phyloP scores from a whole-genome alignment of 257 asterid genomes.

The Salvia rosmarinus region DNA sequence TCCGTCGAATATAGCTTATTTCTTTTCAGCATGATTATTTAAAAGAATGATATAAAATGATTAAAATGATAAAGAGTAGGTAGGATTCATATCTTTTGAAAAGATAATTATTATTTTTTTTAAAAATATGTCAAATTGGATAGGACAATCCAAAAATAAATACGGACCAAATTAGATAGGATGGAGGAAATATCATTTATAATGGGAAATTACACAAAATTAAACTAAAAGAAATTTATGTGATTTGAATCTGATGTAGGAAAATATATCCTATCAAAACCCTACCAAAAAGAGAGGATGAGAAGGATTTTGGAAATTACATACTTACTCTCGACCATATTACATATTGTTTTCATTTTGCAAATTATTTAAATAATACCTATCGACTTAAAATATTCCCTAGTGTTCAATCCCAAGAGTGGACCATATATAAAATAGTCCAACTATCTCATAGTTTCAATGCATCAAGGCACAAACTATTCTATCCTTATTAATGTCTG shows the following conservation, averaged over 20 bases:
- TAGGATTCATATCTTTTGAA: no score
- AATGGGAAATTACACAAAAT: no score
- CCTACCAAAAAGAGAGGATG: neutral
- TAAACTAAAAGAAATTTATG: no score
- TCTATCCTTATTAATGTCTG: slow-evolving; percentile 48
- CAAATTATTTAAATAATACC: slow-evolving; percentile 14
- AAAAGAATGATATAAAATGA: no score
- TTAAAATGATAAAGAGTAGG: no score
- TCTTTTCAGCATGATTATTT: no score
- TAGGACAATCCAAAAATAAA: no score
- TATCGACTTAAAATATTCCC: slow-evolving; percentile 15
- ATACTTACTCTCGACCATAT: slow-evolving; percentile 27
- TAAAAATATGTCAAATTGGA: no score
- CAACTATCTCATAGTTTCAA: slow-evolving; percentile 41
- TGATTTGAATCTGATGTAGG: neutral
- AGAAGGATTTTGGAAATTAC: neutral
- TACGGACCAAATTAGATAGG: no score
- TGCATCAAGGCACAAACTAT: slow-evolving; percentile 52
- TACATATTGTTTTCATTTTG: slow-evolving; percentile 10
- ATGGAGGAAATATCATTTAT: no score
- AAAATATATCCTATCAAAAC: neutral
- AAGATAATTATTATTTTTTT: no score
- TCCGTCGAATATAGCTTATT: no score
- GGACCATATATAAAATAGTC: slow-evolving; percentile 43
- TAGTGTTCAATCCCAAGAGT: slow-evolving; percentile 46